These are phyloP conservation scores for Carpediemonas membranifera DNA, from an alignment of 78 protist species.

Conservation along the genomic window DNA sequence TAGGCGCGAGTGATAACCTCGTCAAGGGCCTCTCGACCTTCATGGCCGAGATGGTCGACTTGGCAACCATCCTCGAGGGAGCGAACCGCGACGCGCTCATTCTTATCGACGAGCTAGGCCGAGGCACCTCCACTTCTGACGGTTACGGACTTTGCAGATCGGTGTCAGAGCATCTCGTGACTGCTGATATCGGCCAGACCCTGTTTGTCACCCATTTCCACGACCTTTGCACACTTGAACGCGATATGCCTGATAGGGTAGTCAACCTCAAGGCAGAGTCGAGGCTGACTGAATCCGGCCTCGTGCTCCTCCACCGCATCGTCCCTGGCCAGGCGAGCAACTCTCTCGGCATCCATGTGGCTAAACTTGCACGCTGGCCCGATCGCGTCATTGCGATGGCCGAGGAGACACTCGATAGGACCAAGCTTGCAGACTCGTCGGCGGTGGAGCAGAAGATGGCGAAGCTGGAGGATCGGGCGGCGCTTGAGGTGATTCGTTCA, in stretches of 20 bases:
- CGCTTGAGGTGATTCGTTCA: no score
- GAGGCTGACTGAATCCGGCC: no score
- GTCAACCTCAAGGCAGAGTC: no score
- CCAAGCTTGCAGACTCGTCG: no score
- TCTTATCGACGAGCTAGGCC: constrained; percentile 93
- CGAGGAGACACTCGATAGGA: no score
- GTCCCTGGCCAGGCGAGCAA: constrained; percentile 4
- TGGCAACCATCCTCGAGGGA: constrained; percentile 57
- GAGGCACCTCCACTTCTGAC: constrained; percentile 96
- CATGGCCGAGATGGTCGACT: constrained; percentile 97
- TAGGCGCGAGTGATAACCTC: constrained; percentile 92
- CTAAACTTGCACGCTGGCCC: constrained; percentile 15
- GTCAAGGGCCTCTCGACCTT: constrained; percentile 76
- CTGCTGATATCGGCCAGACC: constrained; percentile 50
- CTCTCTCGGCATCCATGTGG: constrained; percentile 20
- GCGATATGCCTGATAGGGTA: no score
- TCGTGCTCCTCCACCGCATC: constrained; percentile 20
- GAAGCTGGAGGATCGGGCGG: no score
- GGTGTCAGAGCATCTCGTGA: constrained; percentile 53
- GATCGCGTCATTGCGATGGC: no score
- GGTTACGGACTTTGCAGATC: constrained; percentile 96
- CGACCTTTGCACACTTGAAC: no score
- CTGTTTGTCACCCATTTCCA: constrained; percentile 82
- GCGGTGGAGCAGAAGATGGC: no score
- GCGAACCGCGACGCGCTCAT: constrained; percentile 70